Conservation (phyloP, 208 protist species). For the Angomonas desouzai region DNA sequence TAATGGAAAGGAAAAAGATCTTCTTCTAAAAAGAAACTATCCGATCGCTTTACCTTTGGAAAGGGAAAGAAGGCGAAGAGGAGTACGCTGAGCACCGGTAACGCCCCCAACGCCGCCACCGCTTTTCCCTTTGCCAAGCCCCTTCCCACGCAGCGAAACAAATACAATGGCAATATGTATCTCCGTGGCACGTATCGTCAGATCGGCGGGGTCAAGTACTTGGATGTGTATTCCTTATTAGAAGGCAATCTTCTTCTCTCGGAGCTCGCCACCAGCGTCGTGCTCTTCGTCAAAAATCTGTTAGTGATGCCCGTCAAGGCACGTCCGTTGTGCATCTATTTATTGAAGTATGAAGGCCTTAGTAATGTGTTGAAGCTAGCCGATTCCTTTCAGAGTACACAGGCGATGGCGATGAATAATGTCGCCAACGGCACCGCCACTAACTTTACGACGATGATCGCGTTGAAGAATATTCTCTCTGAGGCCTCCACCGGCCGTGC, state of each 20-base stretch:
- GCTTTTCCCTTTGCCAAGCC: too few species aligned
- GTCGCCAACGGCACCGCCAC: background rate
- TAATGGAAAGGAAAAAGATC: too few species aligned
- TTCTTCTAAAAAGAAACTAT: too few species aligned
- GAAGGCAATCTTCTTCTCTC: conserved; percentile 32
- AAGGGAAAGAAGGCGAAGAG: too few species aligned
- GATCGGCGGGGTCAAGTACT: conserved; percentile 54
- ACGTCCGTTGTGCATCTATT: conserved; percentile 48
- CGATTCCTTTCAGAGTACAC: background rate
- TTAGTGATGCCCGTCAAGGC: conserved; percentile 48
- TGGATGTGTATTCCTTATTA: conserved; percentile 41
- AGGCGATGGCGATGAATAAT: background rate
- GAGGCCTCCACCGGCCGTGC: background rate
- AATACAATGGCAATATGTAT: conserved; percentile 21
- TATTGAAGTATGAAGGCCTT: conserved; percentile 62
- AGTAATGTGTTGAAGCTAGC: conserved; percentile 28
- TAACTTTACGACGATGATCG: background rate
- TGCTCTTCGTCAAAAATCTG: conserved; percentile 43
- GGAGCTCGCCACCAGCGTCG: conserved; percentile 39
- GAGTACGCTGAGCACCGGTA: too few species aligned
- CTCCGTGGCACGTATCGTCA: conserved; percentile 54
- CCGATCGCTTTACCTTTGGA: too few species aligned
- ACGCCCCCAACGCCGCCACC: too few species aligned
- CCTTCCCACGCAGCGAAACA: conserved; percentile 2
- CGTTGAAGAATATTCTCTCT: conserved; percentile 3